Evolutionary conservation across 495 filamentous ascomycete genomes (phyloP), one percentile per base, ranked within the genome.

Genomic region (Penicillium steckii): DNA sequence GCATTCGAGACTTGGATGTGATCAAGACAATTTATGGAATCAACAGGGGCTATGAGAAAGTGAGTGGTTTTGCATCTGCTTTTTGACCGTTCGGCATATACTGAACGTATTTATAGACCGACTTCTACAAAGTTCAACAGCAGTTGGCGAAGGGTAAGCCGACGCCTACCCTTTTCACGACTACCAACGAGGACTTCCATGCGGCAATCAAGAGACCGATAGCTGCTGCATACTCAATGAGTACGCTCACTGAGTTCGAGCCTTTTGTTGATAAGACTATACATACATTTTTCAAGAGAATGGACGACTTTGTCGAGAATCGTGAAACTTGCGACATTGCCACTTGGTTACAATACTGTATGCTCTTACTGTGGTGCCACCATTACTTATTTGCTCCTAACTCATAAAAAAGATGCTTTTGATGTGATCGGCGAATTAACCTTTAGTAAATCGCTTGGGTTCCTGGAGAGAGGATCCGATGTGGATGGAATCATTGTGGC

Each of bases 1-100:
- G 76, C 38, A 71, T 85, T 13, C 55, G 69, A 29, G 72, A 76
- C 26, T 55, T 56, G 8, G 69, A 71, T 22, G 78, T 64, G 0
- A 71, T 79, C 29, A 57, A 60, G 30, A 52, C 29, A 1, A 51
- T 60, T 19, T 60, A 60, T 50, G 53, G 57, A 3, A 56, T 57
- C n/a, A 60, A 60, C n/a, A 49, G 57, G 9, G 53, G 57, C 0
- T 60, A 53, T 15, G 19, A 42, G 12, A 60, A 60, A 29, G 57
- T 60, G 32, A 8, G 19, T 38, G 2, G 18, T 24, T n/a, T n/a
- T n/a, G n/a, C n/a, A n/a, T n/a, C n/a, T n/a, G n/a, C 1, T 23
- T 44, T 17, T 18, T 17, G 0, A 27, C 8, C 12, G 3, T 19
- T 8, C 22, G 3, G 0, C n/a, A n/a, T n/a, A n/a, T n/a, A n/a